Base-by-base conservation (phyloP, 1,284 basidiomycete genomes). In the Grifola frondosa region DNA sequence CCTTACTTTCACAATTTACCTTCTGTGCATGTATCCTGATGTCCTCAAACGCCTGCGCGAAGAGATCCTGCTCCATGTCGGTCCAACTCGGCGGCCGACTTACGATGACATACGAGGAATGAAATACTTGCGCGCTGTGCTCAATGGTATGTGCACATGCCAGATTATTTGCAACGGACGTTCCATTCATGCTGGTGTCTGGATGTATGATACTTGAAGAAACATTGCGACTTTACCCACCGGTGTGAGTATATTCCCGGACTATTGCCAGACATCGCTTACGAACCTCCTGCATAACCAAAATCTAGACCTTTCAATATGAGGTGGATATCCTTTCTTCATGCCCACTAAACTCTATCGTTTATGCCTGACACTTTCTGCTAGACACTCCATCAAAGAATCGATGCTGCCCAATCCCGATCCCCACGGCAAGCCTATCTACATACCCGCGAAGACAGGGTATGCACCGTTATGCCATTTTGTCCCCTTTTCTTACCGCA, bases 41-140 rank as follows among this genome's bases (percentile, higher is more conserved):
- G 61, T 71, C 7, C 52, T 68, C 25, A 36, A 46, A 10, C 57
- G 62, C 0, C 61, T 77, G 5, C 68, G 74, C 2, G 57, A 59
- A 25, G 74, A 77, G 48, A 62, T 77, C n/a, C 42, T 74, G 1
- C 49, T 56, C n/a, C 54, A 56, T 8, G 58, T 72, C 17, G 70
- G 70, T 0, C 54, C 59, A 0, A 48, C 34, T 2, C 57, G 59
- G 3, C 50, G 54, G 15, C 73, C 74, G 1, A 68, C 64, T 1
- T 68, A 65, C 37, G 71, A 72, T 7, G 64, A 70, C 32, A 60
- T 71, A 38, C 50, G 64, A 7, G 59, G 62, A 19, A 65, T 70
- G 65, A 65, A 63, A 47, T 69, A 59, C 40, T 51, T 71, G 5
- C 47, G 65, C 1, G 68, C 66, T 4, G 61, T 71, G 6, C 50